Percentiles rank a stretch among this genome's conserved stretches.
Evolutionary conservation across 2,329 filamentous ascomycete genomes (phyloP).

Genomic region (Pseudofabraea citricarpa): DNA sequence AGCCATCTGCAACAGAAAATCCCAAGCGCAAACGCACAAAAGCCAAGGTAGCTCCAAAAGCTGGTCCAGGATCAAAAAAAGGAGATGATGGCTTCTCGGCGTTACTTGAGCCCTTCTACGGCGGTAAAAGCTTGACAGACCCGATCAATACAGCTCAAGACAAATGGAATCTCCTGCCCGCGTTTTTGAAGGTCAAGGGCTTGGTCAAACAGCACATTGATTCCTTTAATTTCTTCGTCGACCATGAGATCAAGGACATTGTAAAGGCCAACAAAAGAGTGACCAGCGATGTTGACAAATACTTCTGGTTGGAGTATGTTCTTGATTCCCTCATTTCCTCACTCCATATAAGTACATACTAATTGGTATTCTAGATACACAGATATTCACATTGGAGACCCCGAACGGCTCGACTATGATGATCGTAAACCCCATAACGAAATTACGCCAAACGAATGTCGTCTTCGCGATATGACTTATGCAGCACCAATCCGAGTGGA

Average conservation of each 20-base stretch:
- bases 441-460: slow-evolving; percentile 94
- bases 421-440: slow-evolving; percentile 65
- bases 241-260: slow-evolving; percentile 95
- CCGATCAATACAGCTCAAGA: slow-evolving; percentile 69
- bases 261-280: slow-evolving; percentile 86
- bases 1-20: slow-evolving; percentile 9
- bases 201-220: slow-evolving; percentile 85
- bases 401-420: slow-evolving; percentile 73
- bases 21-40: slow-evolving; percentile 20
- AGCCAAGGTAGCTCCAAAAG: slow-evolving; percentile 11
- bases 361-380: slow-evolving; percentile 49
- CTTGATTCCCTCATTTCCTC: not conserved
- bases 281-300: slow-evolving; percentile 85
- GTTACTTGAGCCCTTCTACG: slow-evolving; percentile 65
- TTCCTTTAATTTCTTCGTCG: slow-evolving; percentile 97
- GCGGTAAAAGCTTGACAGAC: slow-evolving; percentile 61
- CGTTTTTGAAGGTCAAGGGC: slow-evolving; percentile 96
- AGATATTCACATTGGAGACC: slow-evolving; percentile 81
- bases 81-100: slow-evolving; percentile 49
- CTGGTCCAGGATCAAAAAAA: slow-evolving; percentile 10
- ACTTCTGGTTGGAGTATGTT: slow-evolving; percentile 76
- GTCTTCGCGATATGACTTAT: slow-evolving; percentile 96
- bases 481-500: slow-evolving; percentile 91
- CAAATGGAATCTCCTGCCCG: slow-evolving; percentile 95
- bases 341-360: slow-evolving; percentile 4